Evolutionary conservation across 768 basidiomycete genomes (phyloP).

Genomic region (Kwoniella shandongensis): DNA sequence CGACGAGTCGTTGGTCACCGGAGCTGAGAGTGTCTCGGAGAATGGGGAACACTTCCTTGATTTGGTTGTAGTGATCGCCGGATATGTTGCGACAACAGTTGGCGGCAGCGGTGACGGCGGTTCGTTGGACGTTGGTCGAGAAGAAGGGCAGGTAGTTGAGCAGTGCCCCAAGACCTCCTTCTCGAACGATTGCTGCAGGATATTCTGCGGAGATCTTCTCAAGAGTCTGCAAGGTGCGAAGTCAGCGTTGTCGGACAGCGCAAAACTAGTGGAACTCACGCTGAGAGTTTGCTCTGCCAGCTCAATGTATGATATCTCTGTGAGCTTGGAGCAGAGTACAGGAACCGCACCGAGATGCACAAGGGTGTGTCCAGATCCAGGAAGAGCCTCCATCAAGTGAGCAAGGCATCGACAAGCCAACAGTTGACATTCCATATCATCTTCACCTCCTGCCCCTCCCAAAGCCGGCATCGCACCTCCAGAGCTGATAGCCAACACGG

Average conservation of each 20-base stretch:
- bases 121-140: slow-evolving; percentile 94
- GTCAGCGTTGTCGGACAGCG: slow-evolving; percentile 8
- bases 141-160: slow-evolving; percentile 98
- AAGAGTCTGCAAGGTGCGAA: slow-evolving; percentile 62
- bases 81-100: slow-evolving; percentile 95
- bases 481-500: slow-evolving; percentile 76
- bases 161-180: slow-evolving; percentile 87
- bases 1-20: slow-evolving; percentile 94
- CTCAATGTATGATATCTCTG: slow-evolving; percentile 97
- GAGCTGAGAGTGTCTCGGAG: slow-evolving; percentile 88
- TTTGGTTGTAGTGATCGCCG: slow-evolving; percentile 82
- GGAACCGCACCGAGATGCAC: slow-evolving; percentile 98
- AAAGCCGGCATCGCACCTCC: slow-evolving; percentile 57
- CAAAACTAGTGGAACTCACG: slow-evolving; percentile 61
- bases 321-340: slow-evolving; percentile 92
- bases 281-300: slow-evolving; percentile 96
- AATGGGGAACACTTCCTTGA: slow-evolving; percentile 78
- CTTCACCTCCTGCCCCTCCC: slow-evolving; percentile 34
- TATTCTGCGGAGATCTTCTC: slow-evolving; percentile 98
- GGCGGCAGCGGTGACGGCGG: slow-evolving; percentile 91
- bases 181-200: slow-evolving; percentile 90
- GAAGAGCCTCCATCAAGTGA: slow-evolving; percentile 98
- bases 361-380: slow-evolving; percentile 93
- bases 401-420: slow-evolving; percentile 94
- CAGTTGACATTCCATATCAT: slow-evolving; percentile 76